Percentiles rank a stretch among this genome's conserved stretches.
Conservation (phyloP, 768 basidiomycete genomes). For the Tricholoma matsutake region DNA sequence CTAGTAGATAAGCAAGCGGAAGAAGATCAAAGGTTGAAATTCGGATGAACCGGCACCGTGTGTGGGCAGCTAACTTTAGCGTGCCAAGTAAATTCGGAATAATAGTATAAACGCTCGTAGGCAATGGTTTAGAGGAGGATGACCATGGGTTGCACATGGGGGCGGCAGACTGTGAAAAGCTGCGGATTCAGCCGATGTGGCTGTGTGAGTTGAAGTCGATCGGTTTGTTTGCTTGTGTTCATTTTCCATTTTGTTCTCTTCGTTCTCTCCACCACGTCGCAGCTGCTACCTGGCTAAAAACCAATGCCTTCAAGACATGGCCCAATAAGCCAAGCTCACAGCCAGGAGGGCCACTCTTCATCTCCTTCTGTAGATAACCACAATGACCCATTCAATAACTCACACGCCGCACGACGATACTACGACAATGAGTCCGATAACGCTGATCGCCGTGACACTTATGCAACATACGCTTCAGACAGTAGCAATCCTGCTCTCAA, state of each 20-base stretch:
- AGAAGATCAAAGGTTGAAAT: no score
- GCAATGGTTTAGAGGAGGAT: no score
- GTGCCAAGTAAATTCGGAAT: no score
- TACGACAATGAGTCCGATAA: conserved; percentile 79
- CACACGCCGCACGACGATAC: conserved; percentile 42
- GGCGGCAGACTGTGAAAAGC: background rate
- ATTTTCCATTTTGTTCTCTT: conserved; percentile 17
- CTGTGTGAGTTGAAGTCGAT: conserved; percentile 10
- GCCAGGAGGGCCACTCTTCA: conserved; percentile 66
- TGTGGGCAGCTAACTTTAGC: no score
- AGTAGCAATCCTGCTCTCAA: conserved; percentile 60
- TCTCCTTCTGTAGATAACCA: conserved; percentile 53
- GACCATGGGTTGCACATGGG: conserved; percentile 36
- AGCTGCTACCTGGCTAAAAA: conserved; percentile 16
- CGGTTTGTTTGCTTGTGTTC: conserved; percentile 8
- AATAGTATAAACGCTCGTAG: no score
- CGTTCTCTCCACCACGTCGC: conserved; percentile 16
- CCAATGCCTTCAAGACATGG: conserved; percentile 56
- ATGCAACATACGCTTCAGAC: conserved; percentile 66
- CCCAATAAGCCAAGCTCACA: conserved; percentile 52
- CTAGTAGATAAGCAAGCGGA: no score
- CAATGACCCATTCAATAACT: conserved; percentile 60
- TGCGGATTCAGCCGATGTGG: conserved; percentile 8
- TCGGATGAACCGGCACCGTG: no score
- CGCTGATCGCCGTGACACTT: conserved; percentile 67